Conservation (phyloP, 768 basidiomycete genomes). For the Phlebiopsis gigantea region DNA sequence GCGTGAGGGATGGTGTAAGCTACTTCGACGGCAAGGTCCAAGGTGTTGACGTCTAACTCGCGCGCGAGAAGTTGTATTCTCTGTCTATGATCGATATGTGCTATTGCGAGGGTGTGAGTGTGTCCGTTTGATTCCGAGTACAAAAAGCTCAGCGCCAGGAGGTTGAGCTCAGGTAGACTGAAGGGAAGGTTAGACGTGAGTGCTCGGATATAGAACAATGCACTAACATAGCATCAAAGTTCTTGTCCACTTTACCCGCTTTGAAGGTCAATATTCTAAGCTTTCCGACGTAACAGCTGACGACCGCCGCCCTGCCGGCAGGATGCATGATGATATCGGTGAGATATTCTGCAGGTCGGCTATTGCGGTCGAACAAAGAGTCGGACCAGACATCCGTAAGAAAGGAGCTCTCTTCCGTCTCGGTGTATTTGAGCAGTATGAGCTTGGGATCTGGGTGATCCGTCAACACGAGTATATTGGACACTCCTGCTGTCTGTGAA, state of each 20-base stretch:
- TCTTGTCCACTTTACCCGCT: slow-evolving; percentile 45
- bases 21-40: slow-evolving; percentile 21
- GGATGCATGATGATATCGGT: slow-evolving; percentile 65
- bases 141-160: slow-evolving; percentile 65
- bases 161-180: slow-evolving; percentile 62
- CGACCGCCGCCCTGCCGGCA: slow-evolving; percentile 53
- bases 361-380: slow-evolving; percentile 48
- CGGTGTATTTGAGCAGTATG: slow-evolving; percentile 51
- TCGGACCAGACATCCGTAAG: slow-evolving; percentile 41
- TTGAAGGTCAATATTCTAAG: slow-evolving; percentile 59
- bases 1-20: slow-evolving; percentile 50
- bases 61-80: slow-evolving; percentile 61
- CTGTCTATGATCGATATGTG: slow-evolving; percentile 59
- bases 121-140: slow-evolving; percentile 27
- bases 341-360: slow-evolving; percentile 67
- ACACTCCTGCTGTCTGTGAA: slow-evolving; percentile 18
- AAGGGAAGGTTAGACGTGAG: background rate
- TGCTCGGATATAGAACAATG: slow-evolving; percentile 4
- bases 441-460: slow-evolving; percentile 77
- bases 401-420: slow-evolving; percentile 26
- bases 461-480: slow-evolving; percentile 60
- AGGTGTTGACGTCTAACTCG: slow-evolving; percentile 32
- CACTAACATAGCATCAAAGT: slow-evolving; percentile 64
- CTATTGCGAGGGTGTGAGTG: slow-evolving; percentile 54
- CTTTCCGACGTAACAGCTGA: slow-evolving; percentile 64